Conservation (phyloP, 345 rosid genomes). For the Ricinus communis region DNA sequence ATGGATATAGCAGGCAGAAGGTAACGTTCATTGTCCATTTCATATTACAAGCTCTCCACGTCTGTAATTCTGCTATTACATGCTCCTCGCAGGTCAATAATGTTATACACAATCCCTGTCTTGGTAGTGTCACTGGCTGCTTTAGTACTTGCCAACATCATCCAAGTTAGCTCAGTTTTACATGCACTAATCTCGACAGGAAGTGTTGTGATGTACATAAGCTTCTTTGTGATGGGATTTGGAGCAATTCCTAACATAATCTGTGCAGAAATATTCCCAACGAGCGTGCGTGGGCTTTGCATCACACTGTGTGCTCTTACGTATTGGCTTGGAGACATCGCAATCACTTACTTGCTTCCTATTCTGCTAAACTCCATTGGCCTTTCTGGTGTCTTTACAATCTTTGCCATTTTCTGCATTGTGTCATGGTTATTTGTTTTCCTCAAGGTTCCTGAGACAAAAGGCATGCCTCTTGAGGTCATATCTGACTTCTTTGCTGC, state of each 20-base stretch:
- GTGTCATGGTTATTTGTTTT: conserved; percentile 42
- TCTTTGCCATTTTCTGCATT: conserved; percentile 30
- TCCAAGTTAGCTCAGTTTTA: conserved; percentile 11
- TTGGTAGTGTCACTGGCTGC: conserved; percentile 26
- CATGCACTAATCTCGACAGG: conserved; percentile 28
- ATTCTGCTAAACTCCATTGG: conserved; percentile 34
- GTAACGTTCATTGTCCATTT: conserved; percentile 6
- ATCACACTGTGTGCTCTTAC: conserved; percentile 42
- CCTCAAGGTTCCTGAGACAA: conserved; percentile 47
- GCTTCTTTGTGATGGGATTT: conserved; percentile 40
- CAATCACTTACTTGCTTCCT: conserved; percentile 37
- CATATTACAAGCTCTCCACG: no score
- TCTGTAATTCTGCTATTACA: background rate
- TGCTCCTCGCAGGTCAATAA: conserved; percentile 29
- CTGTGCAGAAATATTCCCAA: conserved; percentile 47
- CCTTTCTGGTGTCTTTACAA: conserved; percentile 31
- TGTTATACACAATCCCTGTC: conserved; percentile 44
- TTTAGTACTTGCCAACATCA: conserved; percentile 26
- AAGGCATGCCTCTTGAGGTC: conserved; percentile 49
- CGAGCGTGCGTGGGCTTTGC: conserved; percentile 38
- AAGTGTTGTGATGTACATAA: conserved; percentile 31
- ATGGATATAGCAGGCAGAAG: conserved; percentile 49
- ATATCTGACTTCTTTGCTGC: conserved; percentile 44
- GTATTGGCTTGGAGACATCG: conserved; percentile 36
- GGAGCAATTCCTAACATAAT: conserved; percentile 42